Percentiles rank a stretch among this genome's conserved stretches.
Conservation (phyloP, 2,329 filamentous ascomycete species). For the Fusarium camptoceras region DNA sequence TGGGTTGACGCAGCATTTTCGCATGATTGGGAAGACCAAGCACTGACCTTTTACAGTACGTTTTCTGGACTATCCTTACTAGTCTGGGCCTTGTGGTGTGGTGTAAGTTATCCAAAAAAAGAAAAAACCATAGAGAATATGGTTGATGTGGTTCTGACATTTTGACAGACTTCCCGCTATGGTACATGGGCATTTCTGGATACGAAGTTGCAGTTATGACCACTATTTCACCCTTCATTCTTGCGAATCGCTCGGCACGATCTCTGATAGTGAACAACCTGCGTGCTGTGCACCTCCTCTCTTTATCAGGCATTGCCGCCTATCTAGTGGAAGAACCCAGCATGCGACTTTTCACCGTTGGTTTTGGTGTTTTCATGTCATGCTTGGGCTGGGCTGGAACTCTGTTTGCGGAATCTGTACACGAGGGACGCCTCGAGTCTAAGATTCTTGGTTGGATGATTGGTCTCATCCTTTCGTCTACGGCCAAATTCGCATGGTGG, state of each 20-base stretch:
- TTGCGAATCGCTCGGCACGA: conserved; percentile 77
- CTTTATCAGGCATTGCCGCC: conserved; percentile 81
- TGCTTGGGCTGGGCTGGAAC: conserved; percentile 88
- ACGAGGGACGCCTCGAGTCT: conserved; percentile 81
- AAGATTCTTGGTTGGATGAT: conserved; percentile 83
- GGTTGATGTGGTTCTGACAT: conserved; percentile 31
- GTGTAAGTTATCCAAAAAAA: conserved; percentile 72
- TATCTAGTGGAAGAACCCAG: conserved; percentile 81
- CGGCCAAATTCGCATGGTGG: conserved; percentile 91
- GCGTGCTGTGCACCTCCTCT: conserved; percentile 78
- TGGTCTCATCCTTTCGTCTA: conserved; percentile 85
- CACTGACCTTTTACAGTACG: conserved; percentile 68
- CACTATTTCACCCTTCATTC: conserved; percentile 82
- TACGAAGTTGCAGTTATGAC: conserved; percentile 92
- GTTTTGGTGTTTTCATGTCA: conserved; percentile 82
- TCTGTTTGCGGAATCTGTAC: conserved; percentile 80
- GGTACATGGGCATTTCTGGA: conserved; percentile 99
- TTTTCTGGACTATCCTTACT: conserved; percentile 96
- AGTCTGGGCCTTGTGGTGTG: conserved; percentile 90
- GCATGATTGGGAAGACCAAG: not conserved
- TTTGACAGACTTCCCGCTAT: conserved; percentile 85
- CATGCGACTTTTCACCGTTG: conserved; percentile 81
- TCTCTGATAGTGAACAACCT: conserved; percentile 75
- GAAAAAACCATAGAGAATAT: not conserved
- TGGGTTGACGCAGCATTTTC: conserved; percentile 57